These are phyloP conservation scores for Alternaria consortialis DNA, from an alignment of 2,329 filamentous ascomycete species.

Conservation along the genomic window DNA sequence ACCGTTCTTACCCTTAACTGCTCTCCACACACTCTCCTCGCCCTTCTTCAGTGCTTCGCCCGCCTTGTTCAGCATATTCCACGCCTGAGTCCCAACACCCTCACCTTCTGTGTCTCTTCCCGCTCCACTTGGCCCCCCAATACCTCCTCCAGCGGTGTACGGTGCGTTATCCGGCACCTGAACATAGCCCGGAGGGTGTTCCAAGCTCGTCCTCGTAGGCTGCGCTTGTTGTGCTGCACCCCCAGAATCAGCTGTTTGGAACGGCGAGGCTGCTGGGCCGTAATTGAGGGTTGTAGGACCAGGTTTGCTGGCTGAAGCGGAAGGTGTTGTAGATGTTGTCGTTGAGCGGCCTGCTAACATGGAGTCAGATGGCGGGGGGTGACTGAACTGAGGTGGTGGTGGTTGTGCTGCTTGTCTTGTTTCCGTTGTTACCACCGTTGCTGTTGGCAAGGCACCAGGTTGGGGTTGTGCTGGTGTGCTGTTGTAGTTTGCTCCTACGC, in stretches of 20 bases:
- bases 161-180: conserved; percentile 54
- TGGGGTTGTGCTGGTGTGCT: conserved; percentile 45
- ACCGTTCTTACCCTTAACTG: conserved; percentile 40
- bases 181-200: conserved; percentile 59
- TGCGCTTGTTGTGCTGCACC: conserved; percentile 21
- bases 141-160: conserved; percentile 53
- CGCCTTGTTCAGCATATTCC: conserved; percentile 48
- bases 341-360: conserved; percentile 53
- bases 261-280: conserved; percentile 45
- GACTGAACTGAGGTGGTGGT: conserved; percentile 44
- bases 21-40: conserved; percentile 49
- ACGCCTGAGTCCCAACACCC: conserved; percentile 45
- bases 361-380: conserved; percentile 51
- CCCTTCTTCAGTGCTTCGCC: conserved; percentile 48
- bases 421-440: conserved; percentile 43
- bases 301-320: conserved; percentile 23
- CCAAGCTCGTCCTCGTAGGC: conserved; percentile 34
- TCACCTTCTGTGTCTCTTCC: conserved; percentile 19
- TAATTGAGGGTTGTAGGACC: conserved; percentile 52
- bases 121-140: conserved; percentile 38
- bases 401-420: conserved; percentile 23
- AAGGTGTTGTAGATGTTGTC: conserved; percentile 28
- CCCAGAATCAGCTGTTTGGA: conserved; percentile 32
- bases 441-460: conserved; percentile 47
- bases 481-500: conserved; percentile 11